These are phyloP conservation scores for Saturnispora zaruensis DNA, from an alignment of 805 yeast species.

Conservation along the genomic window DNA sequence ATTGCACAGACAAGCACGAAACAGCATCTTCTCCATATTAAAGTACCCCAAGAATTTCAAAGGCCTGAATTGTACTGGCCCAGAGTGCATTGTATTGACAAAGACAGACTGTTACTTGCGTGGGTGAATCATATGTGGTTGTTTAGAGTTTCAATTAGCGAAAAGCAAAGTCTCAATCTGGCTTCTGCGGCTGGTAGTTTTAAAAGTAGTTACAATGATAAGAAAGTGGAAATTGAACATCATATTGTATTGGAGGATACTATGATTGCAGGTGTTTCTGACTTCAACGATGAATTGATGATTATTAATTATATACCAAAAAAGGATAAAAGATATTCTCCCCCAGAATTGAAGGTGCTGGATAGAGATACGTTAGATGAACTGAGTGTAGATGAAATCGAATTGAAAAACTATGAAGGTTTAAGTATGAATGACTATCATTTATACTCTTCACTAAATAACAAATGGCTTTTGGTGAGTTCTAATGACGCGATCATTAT, in stretches of 20 bases:
- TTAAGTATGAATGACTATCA: conserved; percentile 78
- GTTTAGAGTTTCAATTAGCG: conserved; percentile 16
- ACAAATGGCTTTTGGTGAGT: conserved; percentile 59
- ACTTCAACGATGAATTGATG: conserved; percentile 62
- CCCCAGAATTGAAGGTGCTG: conserved; percentile 71
- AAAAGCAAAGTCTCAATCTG: conserved; percentile 23
- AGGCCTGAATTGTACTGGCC: conserved; percentile 85
- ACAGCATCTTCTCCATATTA: conserved; percentile 40
- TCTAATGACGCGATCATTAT: conserved; percentile 78
- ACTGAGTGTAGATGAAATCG: conserved; percentile 69
- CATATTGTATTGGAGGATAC: conserved; percentile 42
- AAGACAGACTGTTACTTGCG: conserved; percentile 61
- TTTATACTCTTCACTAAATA: conserved; percentile 37
- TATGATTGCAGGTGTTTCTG: conserved; percentile 67
- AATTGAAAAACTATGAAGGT: conserved; percentile 45
- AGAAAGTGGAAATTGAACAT: conserved; percentile 36
- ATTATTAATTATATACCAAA: conserved; percentile 43
- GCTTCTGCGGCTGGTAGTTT: conserved; percentile 48
- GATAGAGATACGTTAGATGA: conserved; percentile 63
- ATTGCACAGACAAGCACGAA: conserved; percentile 51
- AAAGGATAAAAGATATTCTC: conserved; percentile 19
- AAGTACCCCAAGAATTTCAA: conserved; percentile 46
- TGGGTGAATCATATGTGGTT: conserved; percentile 84
- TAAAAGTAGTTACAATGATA: conserved; percentile 33
- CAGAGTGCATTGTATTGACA: conserved; percentile 54